Base-by-base conservation (phyloP, 257 asterid species). In the Capsicum chinense region DNA sequence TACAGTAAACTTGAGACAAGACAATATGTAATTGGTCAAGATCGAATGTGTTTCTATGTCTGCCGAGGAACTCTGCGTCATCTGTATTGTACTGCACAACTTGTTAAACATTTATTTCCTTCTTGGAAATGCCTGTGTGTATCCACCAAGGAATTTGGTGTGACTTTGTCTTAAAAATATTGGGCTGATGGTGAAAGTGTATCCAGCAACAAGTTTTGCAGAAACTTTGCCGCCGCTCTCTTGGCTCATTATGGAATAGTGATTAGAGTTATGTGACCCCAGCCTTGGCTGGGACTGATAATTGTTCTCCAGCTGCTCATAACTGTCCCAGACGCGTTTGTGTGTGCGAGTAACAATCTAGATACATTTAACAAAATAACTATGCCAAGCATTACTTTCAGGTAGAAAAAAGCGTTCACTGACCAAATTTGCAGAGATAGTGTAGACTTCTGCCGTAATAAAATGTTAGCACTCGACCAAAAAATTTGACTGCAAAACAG, bases 71-170 rank as follows among this genome's bases (percentile, higher is more conserved):
- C 81, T 26, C 48, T 54, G 64, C 63, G 54, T 26, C 50, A 54
- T 78, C 64, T 12, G n/a, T 54, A 14, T 52, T 78, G 81, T 52
- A 26, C 26, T 26, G 11, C n/a, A 5, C 6, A 44, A 74, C 50
- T 74, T 26, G 15, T 26, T 54, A 54, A 26, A 26, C 19, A 21
- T 13, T 76, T 52, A 26, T 50, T 76, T 52, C 19, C 21, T 19
- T 50, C 26, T 33, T 13, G 64, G 26, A 15, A 8, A 54, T 78
- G 81, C 81, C 14, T 13, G 47, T 76, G 81, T 16, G 48, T 52
- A 56, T 76, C 63, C 81, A 26, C 81, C 48, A 52, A 15, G 63
- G 44, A 48, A 21, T 76, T 52, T 76, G 81, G 81, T 76, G 44
- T 7, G 26, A 17, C 21, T 76, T 47, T 54, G 48, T 78, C 50